Conservation (phyloP, 108 stramenopile species). For the Fragilaria radians region DNA sequence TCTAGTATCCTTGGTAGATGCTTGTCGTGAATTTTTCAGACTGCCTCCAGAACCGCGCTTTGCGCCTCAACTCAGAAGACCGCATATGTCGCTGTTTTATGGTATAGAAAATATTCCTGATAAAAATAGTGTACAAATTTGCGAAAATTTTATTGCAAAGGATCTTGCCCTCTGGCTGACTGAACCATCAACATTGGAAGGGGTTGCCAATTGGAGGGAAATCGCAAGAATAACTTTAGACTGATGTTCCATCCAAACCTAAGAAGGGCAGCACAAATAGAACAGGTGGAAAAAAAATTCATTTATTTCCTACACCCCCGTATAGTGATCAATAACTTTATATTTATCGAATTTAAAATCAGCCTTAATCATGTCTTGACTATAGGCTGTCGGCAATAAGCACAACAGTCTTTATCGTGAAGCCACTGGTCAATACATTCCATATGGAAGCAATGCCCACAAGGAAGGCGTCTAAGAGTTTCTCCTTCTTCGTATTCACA, state of each 20-base stretch:
- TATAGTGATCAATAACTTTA: neutral
- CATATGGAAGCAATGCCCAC: conserved; percentile 81
- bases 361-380: conserved; percentile 8
- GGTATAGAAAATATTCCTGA: conserved; percentile 14
- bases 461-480: conserved; percentile 60
- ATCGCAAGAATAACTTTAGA: conserved; percentile 6
- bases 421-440: conserved; percentile 91
- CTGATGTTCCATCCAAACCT: neutral
- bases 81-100: conserved; percentile 29
- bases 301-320: neutral
- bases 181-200: conserved; percentile 22
- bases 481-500: conserved; percentile 73
- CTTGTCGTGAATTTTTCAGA: neutral
- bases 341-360: neutral
- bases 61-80: conserved; percentile 10
- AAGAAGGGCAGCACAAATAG: neutral
- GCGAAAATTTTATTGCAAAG: conserved; percentile 9
- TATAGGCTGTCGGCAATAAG: conserved; percentile 81
- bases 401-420: conserved; percentile 73
- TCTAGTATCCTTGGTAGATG: conserved; percentile 7
- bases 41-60: conserved; percentile 3
- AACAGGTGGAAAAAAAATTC: neutral
- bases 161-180: conserved; percentile 18
- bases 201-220: conserved; percentile 22
- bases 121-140: neutral